phyloP scores from a whole-genome alignment of 768 basidiomycete genomes.

The Neoboletus brunneissimus region DNA sequence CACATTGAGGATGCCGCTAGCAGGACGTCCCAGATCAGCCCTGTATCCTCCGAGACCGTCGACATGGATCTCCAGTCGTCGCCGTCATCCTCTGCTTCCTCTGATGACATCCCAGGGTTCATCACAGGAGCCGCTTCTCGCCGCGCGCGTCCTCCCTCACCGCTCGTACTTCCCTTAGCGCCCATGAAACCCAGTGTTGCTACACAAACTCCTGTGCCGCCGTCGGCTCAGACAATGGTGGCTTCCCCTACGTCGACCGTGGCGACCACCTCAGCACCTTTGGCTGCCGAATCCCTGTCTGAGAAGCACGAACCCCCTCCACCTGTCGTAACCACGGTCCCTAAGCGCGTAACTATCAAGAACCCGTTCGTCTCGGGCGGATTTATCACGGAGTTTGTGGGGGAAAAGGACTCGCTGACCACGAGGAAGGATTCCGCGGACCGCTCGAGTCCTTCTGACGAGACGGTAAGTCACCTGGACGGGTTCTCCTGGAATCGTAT shows the following conservation, averaged over 20 bases:
- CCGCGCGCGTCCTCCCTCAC: conserved; percentile 24
- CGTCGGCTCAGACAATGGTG: conserved; percentile 14
- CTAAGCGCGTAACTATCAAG: conserved; percentile 22
- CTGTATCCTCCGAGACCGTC: conserved; percentile 33
- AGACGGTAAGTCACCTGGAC: conserved; percentile 12
- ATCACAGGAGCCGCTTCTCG: conserved; percentile 32
- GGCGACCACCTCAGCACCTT: conserved; percentile 7
- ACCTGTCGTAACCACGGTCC: not conserved
- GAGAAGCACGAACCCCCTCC: conserved; percentile 13
- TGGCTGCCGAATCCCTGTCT: conserved; percentile 1
- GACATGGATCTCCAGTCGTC: conserved; percentile 37
- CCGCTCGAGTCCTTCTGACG: conserved; percentile 7
- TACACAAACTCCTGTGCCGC: conserved; percentile 15
- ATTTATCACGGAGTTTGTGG: conserved; percentile 45
- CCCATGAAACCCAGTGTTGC: conserved; percentile 6
- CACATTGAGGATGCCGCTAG: conserved; percentile 28
- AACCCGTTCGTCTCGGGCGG: conserved; percentile 55
- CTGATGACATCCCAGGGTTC: conserved; percentile 33
- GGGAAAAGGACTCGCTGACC: conserved; percentile 22
- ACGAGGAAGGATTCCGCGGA: conserved; percentile 24
- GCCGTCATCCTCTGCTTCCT: conserved; percentile 25
- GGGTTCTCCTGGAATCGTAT: not conserved
- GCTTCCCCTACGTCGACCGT: conserved; percentile 20
- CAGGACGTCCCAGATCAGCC: conserved; percentile 28
- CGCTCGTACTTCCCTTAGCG: conserved; percentile 23